These are phyloP conservation scores for Boletus rubroflammeus DNA, from an alignment of 768 basidiomycete genomes.

Conservation along the genomic window DNA sequence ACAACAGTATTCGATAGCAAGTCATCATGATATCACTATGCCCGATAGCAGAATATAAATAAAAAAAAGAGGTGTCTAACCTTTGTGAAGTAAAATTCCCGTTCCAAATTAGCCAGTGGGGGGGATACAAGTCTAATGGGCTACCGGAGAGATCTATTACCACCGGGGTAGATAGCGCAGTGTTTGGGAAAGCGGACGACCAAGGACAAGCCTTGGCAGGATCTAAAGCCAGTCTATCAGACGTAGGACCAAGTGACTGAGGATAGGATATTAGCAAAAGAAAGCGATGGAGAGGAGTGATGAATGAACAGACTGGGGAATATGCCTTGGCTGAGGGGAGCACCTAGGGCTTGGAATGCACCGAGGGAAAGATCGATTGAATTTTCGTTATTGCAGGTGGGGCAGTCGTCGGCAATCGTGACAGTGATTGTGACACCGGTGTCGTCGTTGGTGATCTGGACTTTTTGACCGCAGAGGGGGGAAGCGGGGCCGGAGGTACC, in stretches of 20 bases:
- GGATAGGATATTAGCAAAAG: neutral
- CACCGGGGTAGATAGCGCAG: conserved; percentile 41
- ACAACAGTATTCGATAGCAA: conserved; percentile 7
- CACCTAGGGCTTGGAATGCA: conserved; percentile 65
- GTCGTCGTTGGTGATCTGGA: conserved; percentile 64
- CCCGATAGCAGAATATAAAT: conserved; percentile 17
- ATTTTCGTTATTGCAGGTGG: conserved; percentile 61
- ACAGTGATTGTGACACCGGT: conserved; percentile 50
- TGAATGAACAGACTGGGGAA: conserved; percentile 49
- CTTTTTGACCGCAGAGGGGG: conserved; percentile 58
- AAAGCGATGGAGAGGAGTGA: neutral
- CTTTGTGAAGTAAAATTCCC: neutral
- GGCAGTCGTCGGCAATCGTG: conserved; percentile 76
- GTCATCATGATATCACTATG: conserved; percentile 14
- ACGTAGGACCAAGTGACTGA: conserved; percentile 31
- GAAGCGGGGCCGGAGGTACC: conserved; percentile 46
- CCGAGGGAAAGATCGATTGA: conserved; percentile 72
- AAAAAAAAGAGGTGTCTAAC: conserved; percentile 6
- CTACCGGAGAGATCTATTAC: conserved; percentile 25
- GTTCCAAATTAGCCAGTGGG: neutral
- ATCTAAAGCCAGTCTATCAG: conserved; percentile 11
- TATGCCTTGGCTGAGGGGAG: conserved; percentile 45
- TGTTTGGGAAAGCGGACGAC: neutral
- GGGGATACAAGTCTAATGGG: conserved; percentile 10
- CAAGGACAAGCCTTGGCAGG: conserved; percentile 20